Evolutionary conservation across 2,329 filamentous ascomycete species (phyloP), one percentile per base, ranked within the genome.

Genomic region (Xylariaceae sp.): DNA sequence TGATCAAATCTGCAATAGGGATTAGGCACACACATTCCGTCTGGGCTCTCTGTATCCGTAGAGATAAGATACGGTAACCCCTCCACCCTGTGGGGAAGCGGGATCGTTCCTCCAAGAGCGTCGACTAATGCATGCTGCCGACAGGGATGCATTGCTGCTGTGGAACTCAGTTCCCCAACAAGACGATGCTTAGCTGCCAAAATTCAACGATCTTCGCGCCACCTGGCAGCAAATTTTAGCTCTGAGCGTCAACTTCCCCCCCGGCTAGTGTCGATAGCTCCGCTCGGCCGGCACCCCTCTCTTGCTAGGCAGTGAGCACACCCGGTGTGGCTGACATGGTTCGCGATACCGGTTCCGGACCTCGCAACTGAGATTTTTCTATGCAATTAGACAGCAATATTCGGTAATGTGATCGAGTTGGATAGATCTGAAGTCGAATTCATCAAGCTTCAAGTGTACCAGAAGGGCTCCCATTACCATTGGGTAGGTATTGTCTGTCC

Each of bases 101-200:
- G 41, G 41, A 41, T 41, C 37, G 37, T 41, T 41, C 37, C 7
- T 13, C 8, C n/a, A 45, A 45, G 10, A 45, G 5, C 13, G 13
- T n/a, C 41, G 5, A n/a, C 41, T 45, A 45, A 45, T 45, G 41
- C 41, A 45, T 45, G 11, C 9, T 15, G 41, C 41, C 41, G 13
- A 15, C 41, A 45, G 10, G 41, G 41, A 45, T 45, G 10, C 41
- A 45, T 45, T 4, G 41, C 41, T 45, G 41, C 65, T 66, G 65
- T 67, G 61, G 67, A 61, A 75, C 75, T 75, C 75, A 78, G 76
- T 72, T 76, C 60, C 71, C 71, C 71, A 72, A 73, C 71, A 72
- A 73, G 23, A 67, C 70, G 65, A 61, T 30, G 23, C 4, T 64
- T 67, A 68, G 68, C 60, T 35, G 23, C 49, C 37, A 66, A 68